Evolutionary conservation across 352 stramenopile species (phyloP), one percentile per base, ranked within the genome.

Genomic region (Phytophthora gonapodyides): DNA sequence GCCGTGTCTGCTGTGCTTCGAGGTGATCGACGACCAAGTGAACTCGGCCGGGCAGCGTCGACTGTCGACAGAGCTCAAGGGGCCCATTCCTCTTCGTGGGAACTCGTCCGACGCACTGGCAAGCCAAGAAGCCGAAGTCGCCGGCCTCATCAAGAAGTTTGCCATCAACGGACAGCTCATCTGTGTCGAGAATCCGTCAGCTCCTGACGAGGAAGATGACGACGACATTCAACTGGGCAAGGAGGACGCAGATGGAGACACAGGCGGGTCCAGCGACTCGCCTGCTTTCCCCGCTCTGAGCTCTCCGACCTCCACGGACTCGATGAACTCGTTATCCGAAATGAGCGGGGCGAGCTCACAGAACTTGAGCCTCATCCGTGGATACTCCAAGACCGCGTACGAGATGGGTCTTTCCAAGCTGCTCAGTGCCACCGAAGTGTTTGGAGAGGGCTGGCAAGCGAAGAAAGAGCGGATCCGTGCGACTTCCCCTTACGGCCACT

Each of bases 381-480:
- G 77, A 21, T 71, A 77, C 34, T 91, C 83, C 5, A 84, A 75
- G 47, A 84, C 70, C 30, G 70, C 81, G 21, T 93, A 93, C 43
- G 84, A 93, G 46, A 61, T 76, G 43, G 80, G 84, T 16, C 59
- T 93, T 19, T 75, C 81, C 9, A 91, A 89, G 50, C 61, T 93
- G 19, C 59, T 93, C 12, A 72, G 63, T 2, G 78, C 85, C 35
- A 74, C 64, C 7, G 74, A 73, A 12, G 76, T 78, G 7, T 98
- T 98, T 67, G 93, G 95, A 19, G 96, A 99, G 62, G 87, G 89
- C 49, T 98, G 96, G 95, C 82, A 88, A n/a, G 85, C 91, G 21
- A 98, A 98, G 57, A 97, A 97, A 71, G 80, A 91, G 30, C 87
- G 94, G 7, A 87, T 99, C 59, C 86, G 91, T 19, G 77, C 76